Base-by-base conservation (phyloP, 2,329 filamentous ascomycete species). In the Fusarium marasasianum region DNA sequence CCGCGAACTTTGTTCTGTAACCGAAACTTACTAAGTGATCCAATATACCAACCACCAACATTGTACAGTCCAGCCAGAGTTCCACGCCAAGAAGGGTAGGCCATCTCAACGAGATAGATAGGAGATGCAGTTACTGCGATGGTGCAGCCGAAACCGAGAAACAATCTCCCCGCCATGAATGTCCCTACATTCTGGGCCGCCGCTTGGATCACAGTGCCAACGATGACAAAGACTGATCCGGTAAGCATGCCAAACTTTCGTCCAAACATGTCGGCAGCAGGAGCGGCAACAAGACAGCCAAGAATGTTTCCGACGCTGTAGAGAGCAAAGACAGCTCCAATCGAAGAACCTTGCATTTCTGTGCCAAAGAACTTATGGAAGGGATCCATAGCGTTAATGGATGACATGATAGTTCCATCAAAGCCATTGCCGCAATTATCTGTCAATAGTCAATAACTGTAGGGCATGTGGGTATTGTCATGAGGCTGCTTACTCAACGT, bases 1-100 rank as follows among this genome's bases (percentile, higher is more conserved):
- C 8, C 0, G 4, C 0, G 3, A 17, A 0, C 7, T 4, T 5
- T 9, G 2, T 3, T 7, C 1, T 26, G 7, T 5, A 18, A 18
- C 10, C 2, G 3, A 14, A 10, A 58, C 51, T 45, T 22, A 58
- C 60, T 8, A 14, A 63, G 51, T 1, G 51, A 63, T 26, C 60
- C 60, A 13, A 58, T 58, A n/a, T 63, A 63, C 60, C 60, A 63
- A 3, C 60, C 60, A 5, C 45, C 24, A 5, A 63, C 60, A 20
- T 63, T 63, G 13, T 63, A 63, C 0, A 63, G 50, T 5, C 60
- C 60, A 18, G 51, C 15, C 26, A 57, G 8, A 12, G 53, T 57
- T 58, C 60, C 60, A 1, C 60, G 51, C 60, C 60, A 63, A 31
- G 60, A 47, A 3, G 51, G 60, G 18, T 63, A 63, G 14, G 60